Base-by-base conservation (phyloP, 257 asterid species). In the Mitragyna speciosa region DNA sequence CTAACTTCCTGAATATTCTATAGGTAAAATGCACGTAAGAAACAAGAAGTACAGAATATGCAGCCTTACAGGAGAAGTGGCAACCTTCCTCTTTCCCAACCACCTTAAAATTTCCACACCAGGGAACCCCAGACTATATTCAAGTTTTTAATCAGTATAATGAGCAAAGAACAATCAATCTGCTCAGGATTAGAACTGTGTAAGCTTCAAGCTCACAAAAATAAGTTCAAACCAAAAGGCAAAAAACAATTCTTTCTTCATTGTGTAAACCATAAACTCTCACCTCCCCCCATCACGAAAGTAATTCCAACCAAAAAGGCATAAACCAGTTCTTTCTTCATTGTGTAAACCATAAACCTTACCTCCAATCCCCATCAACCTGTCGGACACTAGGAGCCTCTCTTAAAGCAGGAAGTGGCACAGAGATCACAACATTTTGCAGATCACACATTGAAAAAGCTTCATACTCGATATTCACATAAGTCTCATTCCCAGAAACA, bases 281-380 rank as follows among this genome's bases (percentile, higher is more conserved):
- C 76, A 95, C 99, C 96, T 89, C 94, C 94, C 98, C 79, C 99
- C 98, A 82, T 95, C 98, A 61, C 9, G 52, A 31, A 24, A 17
- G 24, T 11, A n/a, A 3, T 2, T 20, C 48, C 54, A 70, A 70
- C 31, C n/a, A 9, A 70, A 2, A 24, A 41, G 52, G 31, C 54
- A 70, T 19, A 39, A 70, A 70, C 41, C 14, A 4, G 19, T 47
- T 36, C 36, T 36, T 33, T 6, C 67, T 58, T 28, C 30, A 47
- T 41, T 43, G 11, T 6, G 51, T 3, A 49, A 68, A 43, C 45
- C n/a, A 56, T 39, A n/a, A 76, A n/a, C 24, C 68, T 86, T 75
- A 95, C 99, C 96, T 89, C 94, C 94, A 93, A 78, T 95, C 99
- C 79, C 99, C 99, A 82, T 95, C 98, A 61, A 93, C 86, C 88